Evolutionary conservation across 2,329 filamentous ascomycete species (phyloP).

Genomic region (Colletotrichum horii): DNA sequence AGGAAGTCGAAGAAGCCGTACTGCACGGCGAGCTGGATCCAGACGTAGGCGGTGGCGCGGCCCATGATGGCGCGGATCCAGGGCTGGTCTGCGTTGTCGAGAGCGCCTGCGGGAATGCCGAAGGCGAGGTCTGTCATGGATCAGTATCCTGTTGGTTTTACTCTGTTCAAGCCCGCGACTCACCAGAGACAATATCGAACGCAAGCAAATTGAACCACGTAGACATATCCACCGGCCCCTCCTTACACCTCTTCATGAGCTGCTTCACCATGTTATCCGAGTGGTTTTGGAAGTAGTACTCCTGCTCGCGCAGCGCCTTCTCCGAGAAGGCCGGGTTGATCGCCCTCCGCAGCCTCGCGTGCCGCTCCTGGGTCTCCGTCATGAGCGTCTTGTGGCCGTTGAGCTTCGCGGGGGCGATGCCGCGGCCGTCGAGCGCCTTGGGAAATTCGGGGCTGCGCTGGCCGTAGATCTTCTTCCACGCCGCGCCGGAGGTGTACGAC

Average conservation of each 20-base stretch:
- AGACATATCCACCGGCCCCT: constrained; percentile 23
- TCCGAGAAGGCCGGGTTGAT: constrained; percentile 34
- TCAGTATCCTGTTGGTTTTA: background rate
- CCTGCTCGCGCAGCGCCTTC: constrained; percentile 32
- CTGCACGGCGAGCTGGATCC: background rate
- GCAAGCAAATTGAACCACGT: constrained; percentile 30
- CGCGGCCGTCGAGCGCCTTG: background rate
- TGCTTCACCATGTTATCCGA: constrained; percentile 27
- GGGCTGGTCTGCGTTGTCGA: background rate
- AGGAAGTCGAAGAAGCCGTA: background rate
- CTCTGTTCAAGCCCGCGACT: background rate
- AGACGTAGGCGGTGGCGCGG: background rate
- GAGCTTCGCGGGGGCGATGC: background rate
- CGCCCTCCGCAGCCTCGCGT: constrained; percentile 23
- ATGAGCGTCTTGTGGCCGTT: background rate
- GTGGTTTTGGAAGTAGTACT: constrained; percentile 29
- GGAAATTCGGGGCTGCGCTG: background rate
- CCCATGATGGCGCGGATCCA: background rate
- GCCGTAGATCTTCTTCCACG: constrained; percentile 47
- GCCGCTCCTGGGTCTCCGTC: constrained; percentile 14
- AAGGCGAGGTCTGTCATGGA: background rate
- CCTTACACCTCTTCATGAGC: constrained; percentile 3
- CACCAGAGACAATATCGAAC: constrained; percentile 27
- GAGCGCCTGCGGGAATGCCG: background rate
- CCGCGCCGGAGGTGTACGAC: constrained; percentile 37